Conservation (phyloP, 2,329 filamentous ascomycete genomes). For the Sporothrix variecibatus region DNA sequence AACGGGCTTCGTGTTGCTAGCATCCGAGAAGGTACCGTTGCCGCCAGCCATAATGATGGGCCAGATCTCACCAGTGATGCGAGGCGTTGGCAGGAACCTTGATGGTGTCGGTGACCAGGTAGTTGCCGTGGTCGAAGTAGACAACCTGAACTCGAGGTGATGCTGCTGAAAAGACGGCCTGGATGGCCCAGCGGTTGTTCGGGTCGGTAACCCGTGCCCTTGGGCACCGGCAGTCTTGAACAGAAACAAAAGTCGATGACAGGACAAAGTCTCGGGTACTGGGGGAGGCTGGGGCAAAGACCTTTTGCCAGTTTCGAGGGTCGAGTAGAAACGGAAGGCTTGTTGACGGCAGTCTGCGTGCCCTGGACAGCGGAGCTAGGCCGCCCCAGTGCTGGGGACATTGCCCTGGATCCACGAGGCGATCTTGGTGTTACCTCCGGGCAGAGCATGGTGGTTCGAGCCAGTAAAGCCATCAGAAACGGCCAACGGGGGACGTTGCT, state of each 20-base stretch:
- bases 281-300: slow-evolving; percentile 86
- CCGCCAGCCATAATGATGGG: slow-evolving; percentile 85
- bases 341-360: slow-evolving; percentile 55
- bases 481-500: slow-evolving; percentile 67
- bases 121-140: slow-evolving; percentile 75
- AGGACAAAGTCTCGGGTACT: slow-evolving; percentile 72
- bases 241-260: slow-evolving; percentile 78
- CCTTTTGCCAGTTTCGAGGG: slow-evolving; percentile 62
- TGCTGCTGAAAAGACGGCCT: slow-evolving; percentile 75
- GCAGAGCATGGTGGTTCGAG: slow-evolving; percentile 61
- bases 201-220: slow-evolving; percentile 84
- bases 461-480: slow-evolving; percentile 62
- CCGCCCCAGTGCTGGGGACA: slow-evolving; percentile 47
- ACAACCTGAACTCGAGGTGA: slow-evolving; percentile 64
- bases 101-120: slow-evolving; percentile 69
- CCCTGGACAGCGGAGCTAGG: slow-evolving; percentile 59
- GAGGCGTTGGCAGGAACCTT: slow-evolving; percentile 77
- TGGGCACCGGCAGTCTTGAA: slow-evolving; percentile 80
- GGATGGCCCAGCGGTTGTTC: slow-evolving; percentile 85
- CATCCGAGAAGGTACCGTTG: slow-evolving; percentile 67
- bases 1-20: slow-evolving; percentile 75
- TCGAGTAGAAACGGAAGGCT: slow-evolving; percentile 68
- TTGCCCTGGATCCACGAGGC: slow-evolving; percentile 78
- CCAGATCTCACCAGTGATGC: slow-evolving; percentile 91
- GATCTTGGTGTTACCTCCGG: slow-evolving; percentile 69